A percentile compares a stretch with the other conserved stretches of the same genome.
Conservation (phyloP, 441 rosid species). For the Kokia cookei region DNA sequence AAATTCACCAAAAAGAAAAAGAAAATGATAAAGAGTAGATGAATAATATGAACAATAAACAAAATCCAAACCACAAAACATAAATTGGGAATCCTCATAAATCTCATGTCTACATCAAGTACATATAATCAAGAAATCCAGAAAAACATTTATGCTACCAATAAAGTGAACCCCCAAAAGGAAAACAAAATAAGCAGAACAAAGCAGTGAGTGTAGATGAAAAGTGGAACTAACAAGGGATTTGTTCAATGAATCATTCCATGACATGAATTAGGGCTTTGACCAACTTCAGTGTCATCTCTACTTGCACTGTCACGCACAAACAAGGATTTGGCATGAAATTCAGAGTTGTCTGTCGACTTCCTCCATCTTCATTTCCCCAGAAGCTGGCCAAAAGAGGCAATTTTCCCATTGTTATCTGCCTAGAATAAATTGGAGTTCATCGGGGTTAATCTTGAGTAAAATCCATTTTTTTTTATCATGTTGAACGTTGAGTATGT, state of each 20-base stretch:
- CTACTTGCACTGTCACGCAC: constrained; percentile 55
- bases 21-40: not conserved
- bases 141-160: not conserved
- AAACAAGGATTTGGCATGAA: constrained; percentile 14
- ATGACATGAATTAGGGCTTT: constrained; percentile 71
- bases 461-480: no score
- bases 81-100: not conserved
- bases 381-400: no score
- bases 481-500: no score
- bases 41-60: not conserved
- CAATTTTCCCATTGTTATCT: no score
- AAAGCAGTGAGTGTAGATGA: not conserved
- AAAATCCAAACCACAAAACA: not conserved
- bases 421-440: no score
- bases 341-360: no score
- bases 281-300: constrained; percentile 59
- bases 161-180: not conserved
- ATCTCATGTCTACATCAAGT: not conserved
- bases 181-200: not conserved
- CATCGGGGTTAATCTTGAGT: no score
- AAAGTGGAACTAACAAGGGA: constrained; percentile 38
- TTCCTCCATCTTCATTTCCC: no score
- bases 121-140: not conserved
- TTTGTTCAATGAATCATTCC: constrained; percentile 63
- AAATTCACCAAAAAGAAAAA: no score